Base-by-base conservation (phyloP, 2,329 filamentous ascomycete species). In the Blastomyces parvus region DNA sequence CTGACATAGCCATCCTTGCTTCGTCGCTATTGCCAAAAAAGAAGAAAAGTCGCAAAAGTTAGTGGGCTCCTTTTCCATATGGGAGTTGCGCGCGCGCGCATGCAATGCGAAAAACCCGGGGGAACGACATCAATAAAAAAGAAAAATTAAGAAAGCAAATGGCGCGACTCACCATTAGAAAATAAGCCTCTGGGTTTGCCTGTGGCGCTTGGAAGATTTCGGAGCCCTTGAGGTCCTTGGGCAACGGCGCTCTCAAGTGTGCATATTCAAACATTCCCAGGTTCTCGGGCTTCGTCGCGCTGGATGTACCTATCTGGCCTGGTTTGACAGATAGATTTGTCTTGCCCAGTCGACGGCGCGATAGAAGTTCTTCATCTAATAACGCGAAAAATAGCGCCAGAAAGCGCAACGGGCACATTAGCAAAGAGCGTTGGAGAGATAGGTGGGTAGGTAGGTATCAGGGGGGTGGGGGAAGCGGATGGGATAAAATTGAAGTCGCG, bases 211-310 rank as follows among this genome's bases (percentile, higher is more conserved):
- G 87, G 64, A 87, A 88, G 71, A 99, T 95, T 72, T 94, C 94
- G 6, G 92, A 96, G 36, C 83, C 83, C 65, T 87, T 85, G 69
- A 97, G 87, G 67, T 94, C 91, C 77, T 92, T 94, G 59, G 94
- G 94, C 57, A 99, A 80, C 17, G 94, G 93, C 65, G 92, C 93
- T 72, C 93, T 89, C 59, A 99, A 83, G 74, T 99, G 94, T 67
- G 92, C 93, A 76, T 99, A 99, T 77, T 97, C 94, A 74, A 99
- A 96, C 57, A 88, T 86, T 60, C 90, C 91, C 65, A 94, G 81
- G 69, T 88, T 86, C 68, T 88, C 83, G 57, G 86, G 81, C 74
- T 90, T 90, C 63, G 86, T 85, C 67, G 90, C 87, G 75, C 86
- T 88, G 48, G 84, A 83, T 11, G 85, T 84, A 64, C 85, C 85